Evolutionary conservation across 495 filamentous ascomycete species (phyloP), one percentile per base, ranked within the genome.

Genomic region (Apodospora peruviana): DNA sequence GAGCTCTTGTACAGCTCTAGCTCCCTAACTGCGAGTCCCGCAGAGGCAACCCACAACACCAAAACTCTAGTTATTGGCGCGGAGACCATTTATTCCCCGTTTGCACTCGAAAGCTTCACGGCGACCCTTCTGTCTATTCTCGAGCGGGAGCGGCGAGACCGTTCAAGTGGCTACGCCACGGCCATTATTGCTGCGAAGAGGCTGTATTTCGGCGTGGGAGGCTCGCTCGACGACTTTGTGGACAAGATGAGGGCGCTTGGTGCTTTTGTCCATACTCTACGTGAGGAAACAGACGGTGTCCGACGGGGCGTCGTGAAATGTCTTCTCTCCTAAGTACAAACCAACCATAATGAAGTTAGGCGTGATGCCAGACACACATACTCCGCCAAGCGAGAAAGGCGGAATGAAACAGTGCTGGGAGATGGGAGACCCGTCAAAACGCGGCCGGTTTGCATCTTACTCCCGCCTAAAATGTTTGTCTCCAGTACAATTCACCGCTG

Each of bases 141-240:
- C 47, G 66, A 78, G 41, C 69, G 71, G 3, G 77, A 83, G 11
- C 75, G 68, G 42, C 62, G 65, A 24, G 67, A 53, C 4, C 47
- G 65, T 10, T 63, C 55, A 3, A 66, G 52, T 4, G 59, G 65
- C 2, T 58, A 57, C 32, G 79, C 78, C 24, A 78, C 74, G 47
- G 89, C 88, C 5, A 64, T 95, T n/a, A 74, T 98, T 2, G 93
- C 83, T 4, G 93, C 93, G 2, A 98, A 98, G 71, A 81, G 82
- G 65, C 81, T 96, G 2, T 98, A 98, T 65, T 98, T 98, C 60
- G 93, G 93, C 4, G 93, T 98, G 46, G 93, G 93, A 2, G 93
- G 93, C 17, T 89, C 90, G 17, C 80, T 98, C 36, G 85, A 91
- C 63, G 90, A 91, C 58, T 96, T 98, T 61, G 74, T 90, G 43